phyloP scores from a whole-genome alignment of 139 green algal genomes.

The Haematococcus lacustris region DNA sequence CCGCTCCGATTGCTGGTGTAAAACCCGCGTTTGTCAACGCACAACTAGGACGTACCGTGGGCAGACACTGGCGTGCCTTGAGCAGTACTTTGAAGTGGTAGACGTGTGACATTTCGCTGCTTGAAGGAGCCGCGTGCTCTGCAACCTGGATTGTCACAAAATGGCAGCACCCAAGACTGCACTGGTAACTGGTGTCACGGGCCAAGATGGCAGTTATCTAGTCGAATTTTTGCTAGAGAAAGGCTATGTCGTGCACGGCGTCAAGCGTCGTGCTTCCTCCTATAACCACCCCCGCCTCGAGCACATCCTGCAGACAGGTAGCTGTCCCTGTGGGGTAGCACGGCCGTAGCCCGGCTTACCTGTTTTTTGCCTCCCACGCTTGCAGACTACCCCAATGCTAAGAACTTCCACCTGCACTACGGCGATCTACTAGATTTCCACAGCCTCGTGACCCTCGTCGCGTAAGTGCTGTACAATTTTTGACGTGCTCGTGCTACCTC shows the following conservation, averaged over 20 bases:
- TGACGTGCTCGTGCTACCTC: background rate
- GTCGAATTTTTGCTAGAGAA: slow-evolving; percentile 61
- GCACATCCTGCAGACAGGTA: slow-evolving; percentile 32
- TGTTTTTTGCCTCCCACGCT: background rate
- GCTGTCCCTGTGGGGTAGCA: background rate
- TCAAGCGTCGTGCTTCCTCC: slow-evolving; percentile 40
- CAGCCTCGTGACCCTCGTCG: slow-evolving; percentile 27
- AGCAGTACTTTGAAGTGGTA: no score
- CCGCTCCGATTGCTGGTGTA: no score
- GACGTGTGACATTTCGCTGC: no score
- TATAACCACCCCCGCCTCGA: slow-evolving; percentile 60
- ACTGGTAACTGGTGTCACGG: slow-evolving; percentile 58
- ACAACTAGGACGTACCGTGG: no score
- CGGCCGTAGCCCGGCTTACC: background rate
- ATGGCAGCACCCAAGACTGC: slow-evolving; percentile 34
- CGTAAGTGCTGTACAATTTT: slow-evolving; percentile 15
- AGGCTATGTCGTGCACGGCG: slow-evolving; percentile 62
- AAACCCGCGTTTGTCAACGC: no score
- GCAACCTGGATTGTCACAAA: no score
- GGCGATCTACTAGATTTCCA: slow-evolving; percentile 55
- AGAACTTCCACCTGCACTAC: slow-evolving; percentile 52
- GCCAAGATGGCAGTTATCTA: slow-evolving; percentile 63
- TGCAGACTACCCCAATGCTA: background rate
- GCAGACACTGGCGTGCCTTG: no score
- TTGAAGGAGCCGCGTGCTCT: no score